These are phyloP conservation scores for Lasiodiplodia theobromae DNA, from an alignment of 2,329 filamentous ascomycete genomes.

Conservation along the genomic window DNA sequence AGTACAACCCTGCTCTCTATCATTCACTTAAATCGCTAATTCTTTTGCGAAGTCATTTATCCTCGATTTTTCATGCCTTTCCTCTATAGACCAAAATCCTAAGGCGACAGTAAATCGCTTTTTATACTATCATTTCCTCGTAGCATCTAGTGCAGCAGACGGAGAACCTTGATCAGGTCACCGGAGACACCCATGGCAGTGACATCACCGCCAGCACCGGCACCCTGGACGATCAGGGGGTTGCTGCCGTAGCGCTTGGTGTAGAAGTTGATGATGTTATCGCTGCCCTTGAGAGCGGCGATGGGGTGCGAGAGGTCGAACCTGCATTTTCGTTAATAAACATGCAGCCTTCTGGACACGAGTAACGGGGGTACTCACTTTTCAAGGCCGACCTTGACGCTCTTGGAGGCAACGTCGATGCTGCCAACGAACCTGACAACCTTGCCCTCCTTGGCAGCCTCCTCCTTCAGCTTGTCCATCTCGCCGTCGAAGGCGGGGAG, in stretches of 20 bases:
- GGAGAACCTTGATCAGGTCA: slow-evolving; percentile 86
- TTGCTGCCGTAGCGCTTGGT: slow-evolving; percentile 92
- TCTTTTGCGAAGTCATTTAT: not conserved
- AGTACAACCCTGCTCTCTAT: not conserved
- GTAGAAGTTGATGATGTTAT: slow-evolving; percentile 99
- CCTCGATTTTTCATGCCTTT: not conserved
- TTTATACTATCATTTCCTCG: not conserved
- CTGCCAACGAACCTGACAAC: slow-evolving; percentile 94
- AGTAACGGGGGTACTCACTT: slow-evolving; percentile 57
- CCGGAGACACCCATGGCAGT: slow-evolving; percentile 98
- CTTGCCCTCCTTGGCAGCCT: slow-evolving; percentile 86
- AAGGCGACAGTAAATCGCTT: not conserved
- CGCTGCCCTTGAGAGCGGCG: slow-evolving; percentile 92
- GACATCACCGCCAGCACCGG: slow-evolving; percentile 88
- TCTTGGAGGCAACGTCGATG: slow-evolving; percentile 80
- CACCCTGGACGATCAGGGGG: slow-evolving; percentile 92
- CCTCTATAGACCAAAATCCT: not conserved
- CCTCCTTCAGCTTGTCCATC: slow-evolving; percentile 88
- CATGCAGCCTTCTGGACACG: not conserved
- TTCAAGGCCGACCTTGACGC: slow-evolving; percentile 91
- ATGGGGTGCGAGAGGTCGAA: slow-evolving; percentile 86
- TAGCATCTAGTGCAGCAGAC: slow-evolving; percentile 8
- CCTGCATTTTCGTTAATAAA: slow-evolving; percentile 29
- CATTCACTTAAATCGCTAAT: not conserved
- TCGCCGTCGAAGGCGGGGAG: slow-evolving; percentile 83